Base-by-base conservation (phyloP, 1,284 basidiomycete genomes). In the Apiotrichum gracile region DNA sequence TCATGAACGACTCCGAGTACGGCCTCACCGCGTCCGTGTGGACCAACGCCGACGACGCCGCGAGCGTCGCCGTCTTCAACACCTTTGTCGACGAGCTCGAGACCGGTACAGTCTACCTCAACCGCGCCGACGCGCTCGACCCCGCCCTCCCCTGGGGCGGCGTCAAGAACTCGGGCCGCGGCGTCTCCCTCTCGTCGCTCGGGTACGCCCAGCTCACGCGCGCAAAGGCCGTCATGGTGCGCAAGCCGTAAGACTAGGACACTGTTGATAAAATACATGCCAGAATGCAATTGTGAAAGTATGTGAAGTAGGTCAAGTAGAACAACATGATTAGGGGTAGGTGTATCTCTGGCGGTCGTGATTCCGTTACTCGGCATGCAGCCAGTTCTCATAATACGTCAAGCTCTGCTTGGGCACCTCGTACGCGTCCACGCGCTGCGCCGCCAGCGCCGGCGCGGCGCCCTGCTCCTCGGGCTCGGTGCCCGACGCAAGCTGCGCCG, bases 1-100 rank as follows among this genome's bases (percentile, higher is more conserved):
- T 96, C 29, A 97, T 97, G 88, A 97, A 97, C 73, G 91, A 97
- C 74, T 96, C 91, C n/a, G 83, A 82, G 1, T 97, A 93, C 69
- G 93, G 93, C 14, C 79, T 97, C 26, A 97, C 93, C 1, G 89
- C 90, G 1, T 91, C 89, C 19, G 75, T 97, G 27, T 97, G 93
- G 93, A 96, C 93, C 0, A 81, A 89, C 65, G 78, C 80, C 34
- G 74, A 73, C 10, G 80, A 82, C 25, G 86, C 84, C 1, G 80
- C 86, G 53, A 61, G 60, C 9, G 29, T 65, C 14, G 71, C 78
- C 5, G 84, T 82, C 0, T 94, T 94, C 76, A 68, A 86, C 56
- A 75, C 70, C 51, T 78, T 97, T 44, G 82, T 80, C 1, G 84
- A 88, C 55, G 82, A 85, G 59, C 75, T 97, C 42, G 84, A 93